Conservation (phyloP, 371 early-diverging fungal genomes). For the Syncephalis fuscata region DNA sequence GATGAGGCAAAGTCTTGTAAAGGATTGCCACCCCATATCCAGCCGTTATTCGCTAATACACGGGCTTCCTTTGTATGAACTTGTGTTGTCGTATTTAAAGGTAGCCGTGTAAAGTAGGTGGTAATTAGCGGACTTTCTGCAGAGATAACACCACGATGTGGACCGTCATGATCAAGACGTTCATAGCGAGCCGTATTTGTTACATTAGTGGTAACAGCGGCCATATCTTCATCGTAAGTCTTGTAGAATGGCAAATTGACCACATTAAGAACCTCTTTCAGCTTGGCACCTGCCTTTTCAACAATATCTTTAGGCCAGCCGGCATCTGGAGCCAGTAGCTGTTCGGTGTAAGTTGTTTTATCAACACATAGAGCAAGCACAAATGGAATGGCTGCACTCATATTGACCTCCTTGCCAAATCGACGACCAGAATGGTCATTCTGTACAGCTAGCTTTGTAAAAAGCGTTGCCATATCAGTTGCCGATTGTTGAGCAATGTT, state of each 20-base stretch:
- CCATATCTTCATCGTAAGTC: constrained; percentile 66
- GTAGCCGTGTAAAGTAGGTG: constrained; percentile 77
- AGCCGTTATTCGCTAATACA: constrained; percentile 88
- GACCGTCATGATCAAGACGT: constrained; percentile 60
- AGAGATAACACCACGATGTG: constrained; percentile 28
- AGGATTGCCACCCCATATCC: constrained; percentile 97
- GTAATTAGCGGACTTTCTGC: constrained; percentile 62
- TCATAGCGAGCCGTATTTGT: constrained; percentile 64
- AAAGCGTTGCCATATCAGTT: constrained; percentile 18
- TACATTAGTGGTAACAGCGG: constrained; percentile 52
- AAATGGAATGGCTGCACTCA: constrained; percentile 14
- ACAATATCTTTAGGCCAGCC: constrained; percentile 1
- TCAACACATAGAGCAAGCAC: constrained; percentile 3
- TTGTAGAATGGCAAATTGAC: constrained; percentile 71
- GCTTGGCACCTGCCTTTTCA: constrained; percentile 15
- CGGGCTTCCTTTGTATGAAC: constrained; percentile 34
- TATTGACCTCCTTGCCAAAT: constrained; percentile 16
- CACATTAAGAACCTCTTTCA: constrained; percentile 45
- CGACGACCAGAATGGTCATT: constrained; percentile 10
- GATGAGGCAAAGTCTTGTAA: constrained; percentile 80
- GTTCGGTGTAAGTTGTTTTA: not conserved
- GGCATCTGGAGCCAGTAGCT: not conserved
- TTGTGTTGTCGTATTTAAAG: constrained; percentile 16
- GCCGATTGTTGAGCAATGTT: constrained; percentile 13
- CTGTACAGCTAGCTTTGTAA: constrained; percentile 15